Conservation (phyloP, 768 basidiomycete species). For the Agrocybe chaxingu region DNA sequence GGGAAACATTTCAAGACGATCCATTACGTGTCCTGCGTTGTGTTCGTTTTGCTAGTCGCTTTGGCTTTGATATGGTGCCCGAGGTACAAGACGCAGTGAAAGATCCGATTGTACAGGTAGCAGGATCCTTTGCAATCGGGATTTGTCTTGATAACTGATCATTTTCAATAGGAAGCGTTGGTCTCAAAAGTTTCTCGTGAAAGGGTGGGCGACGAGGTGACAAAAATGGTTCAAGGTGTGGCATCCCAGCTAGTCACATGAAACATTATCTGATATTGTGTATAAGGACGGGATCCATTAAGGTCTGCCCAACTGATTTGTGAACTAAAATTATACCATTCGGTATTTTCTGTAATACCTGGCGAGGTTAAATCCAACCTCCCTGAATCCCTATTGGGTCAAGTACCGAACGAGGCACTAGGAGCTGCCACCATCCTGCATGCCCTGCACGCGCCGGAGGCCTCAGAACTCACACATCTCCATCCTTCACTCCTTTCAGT, state of each 20-base stretch:
- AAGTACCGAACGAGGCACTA: constrained; percentile 41
- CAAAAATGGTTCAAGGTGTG: constrained; percentile 90
- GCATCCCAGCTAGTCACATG: not conserved
- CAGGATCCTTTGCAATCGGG: not conserved
- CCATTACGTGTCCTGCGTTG: constrained; percentile 91
- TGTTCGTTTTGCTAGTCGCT: constrained; percentile 87
- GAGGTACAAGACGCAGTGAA: constrained; percentile 63
- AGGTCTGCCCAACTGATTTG: constrained; percentile 74
- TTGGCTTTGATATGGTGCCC: constrained; percentile 74
- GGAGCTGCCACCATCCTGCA: constrained; percentile 59
- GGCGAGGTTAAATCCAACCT: constrained; percentile 37
- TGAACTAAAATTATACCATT: constrained; percentile 63
- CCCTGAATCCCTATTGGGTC: constrained; percentile 33
- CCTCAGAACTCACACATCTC: constrained; percentile 33
- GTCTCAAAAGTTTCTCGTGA: constrained; percentile 84
- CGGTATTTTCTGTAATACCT: constrained; percentile 61
- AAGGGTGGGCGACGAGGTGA: constrained; percentile 86
- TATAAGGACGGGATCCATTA: constrained; percentile 71
- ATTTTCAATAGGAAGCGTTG: constrained; percentile 53
- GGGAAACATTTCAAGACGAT: constrained; percentile 90
- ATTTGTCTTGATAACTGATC: not conserved
- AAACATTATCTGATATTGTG: not conserved
- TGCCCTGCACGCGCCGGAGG: constrained; percentile 34
- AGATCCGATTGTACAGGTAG: constrained; percentile 63
- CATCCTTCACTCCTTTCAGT: constrained; percentile 46